phyloP scores from a whole-genome alignment of 345 rosid genomes.

The Pistacia integerrima region DNA sequence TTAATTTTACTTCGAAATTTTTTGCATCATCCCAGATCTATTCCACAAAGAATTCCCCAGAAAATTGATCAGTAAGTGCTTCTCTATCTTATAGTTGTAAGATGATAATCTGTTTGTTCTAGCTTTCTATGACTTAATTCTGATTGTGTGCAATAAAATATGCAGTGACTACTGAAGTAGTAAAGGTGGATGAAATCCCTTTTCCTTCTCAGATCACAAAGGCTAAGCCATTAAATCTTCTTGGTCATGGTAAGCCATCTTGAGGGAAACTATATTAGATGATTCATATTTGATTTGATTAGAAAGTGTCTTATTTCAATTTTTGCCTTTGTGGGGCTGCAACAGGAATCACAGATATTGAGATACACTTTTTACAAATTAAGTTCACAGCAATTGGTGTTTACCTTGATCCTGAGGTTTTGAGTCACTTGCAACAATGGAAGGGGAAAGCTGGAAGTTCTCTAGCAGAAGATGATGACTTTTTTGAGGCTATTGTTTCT shows the following conservation, averaged over 20 bases:
- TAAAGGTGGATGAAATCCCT: slow-evolving; percentile 72
- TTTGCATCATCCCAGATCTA: not conserved
- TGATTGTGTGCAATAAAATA: slow-evolving; percentile 13
- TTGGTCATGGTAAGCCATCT: slow-evolving; percentile 59
- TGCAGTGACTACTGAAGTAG: slow-evolving; percentile 71
- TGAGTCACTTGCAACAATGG: slow-evolving; percentile 61
- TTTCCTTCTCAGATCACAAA: slow-evolving; percentile 61
- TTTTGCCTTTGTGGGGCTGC: not conserved
- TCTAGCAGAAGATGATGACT: slow-evolving; percentile 70
- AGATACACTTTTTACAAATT: slow-evolving; percentile 90
- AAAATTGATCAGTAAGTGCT: not conserved
- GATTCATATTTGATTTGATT: not conserved
- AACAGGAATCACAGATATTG: slow-evolving; percentile 87
- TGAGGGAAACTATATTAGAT: not conserved
- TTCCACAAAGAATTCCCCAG: not conserved
- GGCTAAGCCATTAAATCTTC: slow-evolving; percentile 61
- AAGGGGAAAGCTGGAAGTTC: slow-evolving; percentile 65
- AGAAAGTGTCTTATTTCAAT: not conserved
- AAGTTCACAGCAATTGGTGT: slow-evolving; percentile 96
- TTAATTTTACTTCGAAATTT: not conserved
- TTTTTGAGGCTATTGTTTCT: slow-evolving; percentile 71
- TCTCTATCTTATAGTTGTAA: not conserved
- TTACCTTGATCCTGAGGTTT: slow-evolving; percentile 71
- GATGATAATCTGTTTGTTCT: not conserved
- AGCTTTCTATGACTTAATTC: not conserved